Evolutionary conservation across 108 stramenopile genomes (phyloP), one percentile per base, ranked within the genome.

Genomic region (Aurantiochytrium sp.): DNA sequence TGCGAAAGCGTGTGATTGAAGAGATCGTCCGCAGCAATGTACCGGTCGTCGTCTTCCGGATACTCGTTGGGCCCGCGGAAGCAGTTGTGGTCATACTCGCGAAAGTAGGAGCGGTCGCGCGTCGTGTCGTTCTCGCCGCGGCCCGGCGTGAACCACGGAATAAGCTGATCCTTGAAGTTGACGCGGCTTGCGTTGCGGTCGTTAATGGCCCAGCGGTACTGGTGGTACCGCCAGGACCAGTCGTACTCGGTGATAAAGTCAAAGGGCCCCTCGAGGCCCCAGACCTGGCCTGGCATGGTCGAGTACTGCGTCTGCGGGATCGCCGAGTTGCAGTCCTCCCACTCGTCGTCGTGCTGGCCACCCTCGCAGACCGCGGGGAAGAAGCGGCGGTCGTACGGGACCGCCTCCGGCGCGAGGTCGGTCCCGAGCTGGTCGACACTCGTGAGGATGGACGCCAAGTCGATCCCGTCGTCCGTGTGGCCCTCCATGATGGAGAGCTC

Each of bases 401-500:
- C 90, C 0, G 54, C 52, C 17, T 91, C 34, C 10, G 24, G 21
- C 17, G 86, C 87, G 45, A 89, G 19, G 32, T 87, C 55, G 87
- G 91, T 50, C 86, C 52, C 68, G 87, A 91, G 42, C 87, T 89
- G 69, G 52, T 54, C 90, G 8, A 4, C 22, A 19, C 37, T n/a
- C 12, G 85, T 52, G 4, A 89, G 12, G 5, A 88, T 24, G 2
- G 52, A 22, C 3, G 91, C 91, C 55, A 95, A 85, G 85, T 95
- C 92, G 19, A 87, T 73, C 22, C 89, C 85, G 37, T 89, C 89
- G 55, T 92, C 91, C 41, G 95, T 88, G 54, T 92, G 94, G 52
- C 95, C 96, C 90, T 96, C 96, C 52, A 93, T 92, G 37, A 87
- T 89, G 22, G 41, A 68, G 34, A 95, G 55, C 41, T 90, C 55